These are phyloP conservation scores for Tricholoma sp. DNA, from an alignment of 768 basidiomycete genomes.

Conservation along the genomic window DNA sequence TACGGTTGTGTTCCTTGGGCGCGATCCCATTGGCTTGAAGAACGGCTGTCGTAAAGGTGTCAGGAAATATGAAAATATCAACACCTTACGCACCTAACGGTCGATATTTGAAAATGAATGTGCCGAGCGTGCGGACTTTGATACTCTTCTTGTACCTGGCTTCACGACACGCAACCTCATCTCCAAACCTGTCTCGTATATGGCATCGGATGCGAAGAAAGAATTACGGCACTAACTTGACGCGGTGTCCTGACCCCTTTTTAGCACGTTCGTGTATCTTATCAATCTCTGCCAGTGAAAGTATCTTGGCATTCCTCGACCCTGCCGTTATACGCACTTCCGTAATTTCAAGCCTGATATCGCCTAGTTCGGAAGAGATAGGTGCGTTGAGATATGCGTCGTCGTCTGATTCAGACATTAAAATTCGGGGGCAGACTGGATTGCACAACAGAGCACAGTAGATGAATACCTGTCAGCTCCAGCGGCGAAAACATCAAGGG, in stretches of 20 bases:
- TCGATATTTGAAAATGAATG: conserved; percentile 3
- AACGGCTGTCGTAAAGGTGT: neutral
- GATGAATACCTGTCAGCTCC: conserved; percentile 14
- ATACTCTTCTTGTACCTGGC: neutral
- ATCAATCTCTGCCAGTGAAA: neutral
- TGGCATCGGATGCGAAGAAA: neutral
- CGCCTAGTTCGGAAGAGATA: conserved; percentile 6
- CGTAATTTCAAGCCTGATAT: conserved; percentile 11
- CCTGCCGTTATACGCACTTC: neutral
- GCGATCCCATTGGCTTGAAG: conserved; percentile 3
- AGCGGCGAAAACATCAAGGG: conserved; percentile 15
- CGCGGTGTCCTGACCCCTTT: neutral
- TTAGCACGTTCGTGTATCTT: conserved; percentile 4
- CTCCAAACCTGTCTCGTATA: neutral
- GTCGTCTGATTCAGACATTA: conserved; percentile 11
- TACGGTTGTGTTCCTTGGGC: neutral
- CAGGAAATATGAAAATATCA: neutral
- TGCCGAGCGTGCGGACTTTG: neutral
- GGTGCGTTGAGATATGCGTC: conserved; percentile 11
- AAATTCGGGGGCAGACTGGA: neutral
- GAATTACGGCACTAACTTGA: neutral
- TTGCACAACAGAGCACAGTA: neutral
- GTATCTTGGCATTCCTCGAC: neutral
- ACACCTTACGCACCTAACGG: neutral
- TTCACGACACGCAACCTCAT: neutral